Base-by-base conservation (phyloP, 2,329 filamentous ascomycete genomes). In the Xylariaceae sp. region DNA sequence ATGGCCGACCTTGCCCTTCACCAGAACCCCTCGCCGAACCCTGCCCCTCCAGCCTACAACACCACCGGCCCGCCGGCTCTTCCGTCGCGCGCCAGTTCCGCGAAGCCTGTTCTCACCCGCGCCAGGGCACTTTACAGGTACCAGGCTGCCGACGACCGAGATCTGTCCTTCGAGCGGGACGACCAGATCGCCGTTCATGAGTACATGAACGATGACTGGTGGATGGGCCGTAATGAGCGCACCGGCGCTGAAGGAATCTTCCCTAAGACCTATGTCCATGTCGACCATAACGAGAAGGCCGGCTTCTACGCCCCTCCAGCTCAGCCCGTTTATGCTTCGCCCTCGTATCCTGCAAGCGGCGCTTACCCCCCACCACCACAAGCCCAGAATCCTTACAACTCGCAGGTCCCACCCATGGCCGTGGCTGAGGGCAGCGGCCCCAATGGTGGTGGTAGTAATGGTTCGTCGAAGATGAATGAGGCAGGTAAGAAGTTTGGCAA, bases 161-260 rank as follows among this genome's bases (percentile, higher is more conserved):
- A 97, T 73, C 80, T 96, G 64, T 85, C 84, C 2, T 85, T 97
- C 61, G 85, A 90, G 71, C 86, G 88, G 62, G 88, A 92, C 71
- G 93, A 97, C 76, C 80, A 82, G 64, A 81, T 97, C 67, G 82
- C 85, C 60, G 89, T 97, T 18, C 84, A 86, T 66, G 90, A 96
- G 76, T 92, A 96, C 78, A 94, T 96, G 88, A 97, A 97, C 76
- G 85, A 87, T 63, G 92, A 97, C 75, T 97, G 93, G 93, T 97
- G 92, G 91, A 88, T 91, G 80, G 93, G 93, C 67, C 85, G 84
- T 68, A 96, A 96, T 75, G 80, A 88, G 70, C 86, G 91, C 56
- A 96, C 92, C 7, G 88, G 88, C 58, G 78, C 84, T 66, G 90
- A 96, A 76, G 93, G 93, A 68, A 96, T 97, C 73, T 97, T 97